Percentiles rank a stretch among this genome's conserved stretches.
phyloP scores from a whole-genome alignment of 495 filamentous ascomycete genomes.

The Hypomontagnella submonticulosa region DNA sequence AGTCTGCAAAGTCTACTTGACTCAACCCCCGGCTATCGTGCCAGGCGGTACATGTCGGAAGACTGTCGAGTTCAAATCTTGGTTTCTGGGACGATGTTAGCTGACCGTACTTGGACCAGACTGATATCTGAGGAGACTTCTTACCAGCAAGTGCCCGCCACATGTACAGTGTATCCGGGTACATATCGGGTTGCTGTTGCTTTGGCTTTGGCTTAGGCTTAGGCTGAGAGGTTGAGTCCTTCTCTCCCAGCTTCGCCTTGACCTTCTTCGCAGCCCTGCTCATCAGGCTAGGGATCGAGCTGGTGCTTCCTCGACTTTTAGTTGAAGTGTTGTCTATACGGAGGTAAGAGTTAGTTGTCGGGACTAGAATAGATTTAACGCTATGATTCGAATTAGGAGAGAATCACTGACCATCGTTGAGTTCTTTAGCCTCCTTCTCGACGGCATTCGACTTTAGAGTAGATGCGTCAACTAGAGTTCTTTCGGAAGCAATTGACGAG shows the following conservation, averaged over 20 bases:
- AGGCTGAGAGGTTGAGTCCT: background rate
- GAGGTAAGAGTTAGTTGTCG: constrained; percentile 7
- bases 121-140: background rate
- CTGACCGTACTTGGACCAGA: background rate
- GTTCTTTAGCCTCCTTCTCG: constrained; percentile 1
- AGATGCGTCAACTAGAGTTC: constrained; percentile 23
- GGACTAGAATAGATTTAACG: background rate
- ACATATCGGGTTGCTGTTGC: background rate
- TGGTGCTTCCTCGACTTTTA: constrained; percentile 6
- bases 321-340: constrained; percentile 18
- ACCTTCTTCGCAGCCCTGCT: constrained; percentile 26
- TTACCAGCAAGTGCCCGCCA: constrained; percentile 37
- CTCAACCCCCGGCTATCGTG: background rate
- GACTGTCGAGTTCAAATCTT: constrained; percentile 8
- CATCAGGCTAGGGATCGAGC: constrained; percentile 26
- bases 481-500: constrained; percentile 30
- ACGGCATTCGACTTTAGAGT: background rate
- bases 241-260: constrained; percentile 27
- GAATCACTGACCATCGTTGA: constrained; percentile 13
- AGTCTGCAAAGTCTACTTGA: too few relatives aligned
- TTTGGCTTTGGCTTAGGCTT: constrained; percentile 19
- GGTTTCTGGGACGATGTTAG: constrained; percentile 27
- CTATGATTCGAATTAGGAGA: background rate
- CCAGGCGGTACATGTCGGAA: background rate
- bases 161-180: constrained; percentile 33